Conservation (phyloP, 176 grass and related monocot genomes). For the Guadua angustifolia region DNA sequence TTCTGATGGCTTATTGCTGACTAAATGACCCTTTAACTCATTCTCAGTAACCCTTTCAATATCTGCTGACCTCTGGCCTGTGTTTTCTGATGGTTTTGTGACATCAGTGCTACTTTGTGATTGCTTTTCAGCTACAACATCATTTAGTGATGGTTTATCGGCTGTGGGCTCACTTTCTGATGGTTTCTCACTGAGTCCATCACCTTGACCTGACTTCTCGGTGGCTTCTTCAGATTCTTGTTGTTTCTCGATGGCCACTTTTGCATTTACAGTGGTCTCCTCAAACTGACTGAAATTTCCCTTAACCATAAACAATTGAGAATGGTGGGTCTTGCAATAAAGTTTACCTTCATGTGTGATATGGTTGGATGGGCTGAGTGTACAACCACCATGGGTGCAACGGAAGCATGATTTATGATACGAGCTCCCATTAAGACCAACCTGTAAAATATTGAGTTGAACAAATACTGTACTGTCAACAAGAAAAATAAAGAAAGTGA, state of each 20-base stretch:
- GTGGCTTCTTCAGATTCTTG: constrained; percentile 36
- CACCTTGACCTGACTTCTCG: constrained; percentile 37
- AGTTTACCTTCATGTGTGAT: constrained; percentile 84
- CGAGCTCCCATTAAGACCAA: constrained; percentile 68
- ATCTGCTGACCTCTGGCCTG: constrained; percentile 27
- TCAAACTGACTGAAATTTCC: constrained; percentile 88
- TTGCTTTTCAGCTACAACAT: constrained; percentile 42
- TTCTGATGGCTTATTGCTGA: constrained; percentile 39
- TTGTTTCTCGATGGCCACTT: constrained; percentile 43
- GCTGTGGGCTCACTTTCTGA: constrained; percentile 26
- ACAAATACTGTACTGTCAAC: background rate
- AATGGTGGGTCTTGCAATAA: constrained; percentile 92
- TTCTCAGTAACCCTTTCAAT: constrained; percentile 26
- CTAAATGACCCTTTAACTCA: constrained; percentile 36
- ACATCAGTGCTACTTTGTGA: constrained; percentile 20
- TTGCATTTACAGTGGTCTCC: constrained; percentile 55
- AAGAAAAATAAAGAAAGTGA: background rate
- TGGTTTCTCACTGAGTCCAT: constrained; percentile 45
- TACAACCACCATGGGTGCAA: constrained; percentile 87
- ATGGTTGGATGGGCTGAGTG: constrained; percentile 77
- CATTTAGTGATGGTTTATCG: constrained; percentile 40
- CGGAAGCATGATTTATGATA: constrained; percentile 97
- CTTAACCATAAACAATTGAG: constrained; percentile 90
- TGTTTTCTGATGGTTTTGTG: constrained; percentile 47
- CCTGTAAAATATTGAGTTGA: constrained; percentile 45